Percentiles rank a stretch among this genome's conserved stretches.
These are phyloP conservation scores for Scheffersomyces segobiensis DNA, from an alignment of 1,139 yeast species.

Conservation along the genomic window DNA sequence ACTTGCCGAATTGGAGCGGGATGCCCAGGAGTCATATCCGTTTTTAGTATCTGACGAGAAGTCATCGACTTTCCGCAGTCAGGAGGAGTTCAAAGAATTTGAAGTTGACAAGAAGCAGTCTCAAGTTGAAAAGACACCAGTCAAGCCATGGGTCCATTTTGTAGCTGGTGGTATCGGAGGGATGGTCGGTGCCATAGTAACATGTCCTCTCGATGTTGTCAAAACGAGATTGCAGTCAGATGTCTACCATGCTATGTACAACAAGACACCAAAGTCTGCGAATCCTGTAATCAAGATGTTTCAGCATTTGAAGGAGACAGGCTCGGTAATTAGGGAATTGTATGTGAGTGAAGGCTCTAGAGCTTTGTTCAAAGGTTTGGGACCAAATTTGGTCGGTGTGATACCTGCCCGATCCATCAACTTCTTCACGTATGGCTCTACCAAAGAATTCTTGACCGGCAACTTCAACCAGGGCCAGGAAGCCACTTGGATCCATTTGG, in stretches of 20 bases:
- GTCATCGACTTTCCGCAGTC: constrained; percentile 44
- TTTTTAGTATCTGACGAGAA: constrained; percentile 74
- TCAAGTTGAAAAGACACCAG: constrained; percentile 21
- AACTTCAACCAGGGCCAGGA: constrained; percentile 73
- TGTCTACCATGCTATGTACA: constrained; percentile 51
- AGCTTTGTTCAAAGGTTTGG: constrained; percentile 90
- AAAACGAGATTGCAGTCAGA: constrained; percentile 94
- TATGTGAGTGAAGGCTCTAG: constrained; percentile 77
- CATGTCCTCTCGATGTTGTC: constrained; percentile 95
- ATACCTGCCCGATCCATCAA: constrained; percentile 97
- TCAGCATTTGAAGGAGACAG: constrained; percentile 82
- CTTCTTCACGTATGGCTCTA: constrained; percentile 92
- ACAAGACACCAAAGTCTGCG: constrained; percentile 41
- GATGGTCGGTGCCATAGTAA: constrained; percentile 93
- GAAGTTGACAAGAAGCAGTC: constrained; percentile 6
- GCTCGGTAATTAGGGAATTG: constrained; percentile 66
- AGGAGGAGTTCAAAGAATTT: constrained; percentile 21
- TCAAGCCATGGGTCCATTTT: constrained; percentile 91
- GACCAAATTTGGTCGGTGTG: constrained; percentile 97
- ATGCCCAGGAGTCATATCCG: constrained; percentile 59
- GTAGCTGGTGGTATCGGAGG: constrained; percentile 99
- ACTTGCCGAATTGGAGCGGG: constrained; percentile 41
- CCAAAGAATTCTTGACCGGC: constrained; percentile 70
- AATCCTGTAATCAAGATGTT: constrained; percentile 46
- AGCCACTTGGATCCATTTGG: constrained; percentile 80